Evolutionary conservation across 2,329 filamentous ascomycete species (phyloP).

Genomic region (Curvularia spicifera): DNA sequence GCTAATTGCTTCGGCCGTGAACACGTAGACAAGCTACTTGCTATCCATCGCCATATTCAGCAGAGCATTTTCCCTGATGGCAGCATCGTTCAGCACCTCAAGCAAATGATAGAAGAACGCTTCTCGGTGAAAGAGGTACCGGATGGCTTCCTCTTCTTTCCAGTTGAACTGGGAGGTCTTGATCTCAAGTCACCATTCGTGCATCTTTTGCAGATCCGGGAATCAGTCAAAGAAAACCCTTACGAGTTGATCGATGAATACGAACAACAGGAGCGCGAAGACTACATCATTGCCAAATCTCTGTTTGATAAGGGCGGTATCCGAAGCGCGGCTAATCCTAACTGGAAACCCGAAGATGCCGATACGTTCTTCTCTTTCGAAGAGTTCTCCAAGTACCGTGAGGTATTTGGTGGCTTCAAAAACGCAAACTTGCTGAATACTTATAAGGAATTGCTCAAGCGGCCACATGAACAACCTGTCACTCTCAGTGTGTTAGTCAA

Average conservation of each 20-base stretch:
- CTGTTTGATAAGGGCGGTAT: constrained; percentile 38
- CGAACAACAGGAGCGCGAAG: constrained; percentile 40
- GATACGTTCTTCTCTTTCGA: constrained; percentile 39
- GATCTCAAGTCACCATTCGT: constrained; percentile 60
- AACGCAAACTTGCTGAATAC: constrained; percentile 24
- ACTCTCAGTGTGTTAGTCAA: constrained; percentile 25
- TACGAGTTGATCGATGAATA: constrained; percentile 54
- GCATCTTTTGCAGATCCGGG: constrained; percentile 54
- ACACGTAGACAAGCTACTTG: constrained; percentile 61
- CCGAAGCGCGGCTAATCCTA: constrained; percentile 10
- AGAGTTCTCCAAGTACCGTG: constrained; percentile 34
- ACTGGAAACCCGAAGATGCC: constrained; percentile 21
- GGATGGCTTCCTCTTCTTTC: constrained; percentile 61
- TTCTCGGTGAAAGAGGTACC: constrained; percentile 59
- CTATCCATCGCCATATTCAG: constrained; percentile 59
- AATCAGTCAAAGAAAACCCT: constrained; percentile 41
- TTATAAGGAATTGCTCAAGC: constrained; percentile 30
- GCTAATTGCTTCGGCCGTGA: constrained; percentile 60
- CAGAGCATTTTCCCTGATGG: constrained; percentile 53
- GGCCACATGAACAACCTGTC: constrained; percentile 30
- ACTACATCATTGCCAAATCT: constrained; percentile 44
- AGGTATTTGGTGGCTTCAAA: constrained; percentile 17
- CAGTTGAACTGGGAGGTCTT: constrained; percentile 59
- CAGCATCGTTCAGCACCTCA: constrained; percentile 47
- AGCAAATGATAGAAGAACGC: constrained; percentile 58